Evolutionary conservation across 306 rosid species (phyloP), one percentile per base, ranked within the genome.

Genomic region (Comarum palustre): DNA sequence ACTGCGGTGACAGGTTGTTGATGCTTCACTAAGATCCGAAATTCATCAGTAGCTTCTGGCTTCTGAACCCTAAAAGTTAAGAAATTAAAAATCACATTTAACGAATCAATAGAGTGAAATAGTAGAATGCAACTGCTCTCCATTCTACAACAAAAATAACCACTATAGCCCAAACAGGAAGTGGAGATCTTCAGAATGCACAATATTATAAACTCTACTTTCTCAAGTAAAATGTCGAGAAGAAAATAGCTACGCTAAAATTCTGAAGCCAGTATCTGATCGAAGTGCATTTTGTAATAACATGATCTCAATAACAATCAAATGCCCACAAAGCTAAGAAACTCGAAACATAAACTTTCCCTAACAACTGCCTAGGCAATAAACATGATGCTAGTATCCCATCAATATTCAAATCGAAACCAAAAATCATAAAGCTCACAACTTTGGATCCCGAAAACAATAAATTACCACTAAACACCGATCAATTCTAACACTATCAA

Each of bases 1-100:
- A 91, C 96, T 4, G 90, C 91, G 5, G 96, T 89, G 47, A 94
- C 96, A 41, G 93, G 46, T 41, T 91, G 90, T 17, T 87, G 79
- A 51, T 94, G 96, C 87, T 91, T 94, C 72, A 90, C 87, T 75
- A 91, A 77, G 47, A 74, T 71, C 52, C 69, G 76, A 75, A 94
- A 94, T 41, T 83, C 94, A 81, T 85, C 87, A 50, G 79, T 82
- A 57, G 83, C 39, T 73, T 73, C 86, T 8, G 87, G 87, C 31
- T 76, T 83, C 75, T 86, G 81, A 65, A 94, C 87, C 85, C 98
- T 94, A 79, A 50, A 86, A 39, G 52, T 19, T 6, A 61, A 72
- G 16, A 38, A 59, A 70, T 42, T 50, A 29, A 41, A 42, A 29
- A 41, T 41, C 55, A 27, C 4, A 8, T 14, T 42, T 10, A 7